These are phyloP conservation scores for Cryphonectria carpinicola DNA, from an alignment of 2,329 filamentous ascomycete genomes.

Conservation along the genomic window DNA sequence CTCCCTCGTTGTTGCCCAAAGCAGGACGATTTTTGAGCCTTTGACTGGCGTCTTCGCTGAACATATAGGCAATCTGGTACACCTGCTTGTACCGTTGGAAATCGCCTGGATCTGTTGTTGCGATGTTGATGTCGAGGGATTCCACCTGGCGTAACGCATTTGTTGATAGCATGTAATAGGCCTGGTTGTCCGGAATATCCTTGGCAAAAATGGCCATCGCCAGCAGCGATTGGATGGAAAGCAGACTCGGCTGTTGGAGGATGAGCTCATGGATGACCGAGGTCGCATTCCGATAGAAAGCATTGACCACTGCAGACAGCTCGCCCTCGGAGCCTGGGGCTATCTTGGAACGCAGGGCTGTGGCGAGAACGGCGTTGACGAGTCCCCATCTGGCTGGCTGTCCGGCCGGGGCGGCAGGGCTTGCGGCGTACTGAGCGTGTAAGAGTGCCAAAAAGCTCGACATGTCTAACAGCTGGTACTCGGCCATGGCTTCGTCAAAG, in stretches of 20 bases:
- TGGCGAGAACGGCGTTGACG: slow-evolving; percentile 30
- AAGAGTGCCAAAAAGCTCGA: slow-evolving; percentile 23
- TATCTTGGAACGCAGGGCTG: slow-evolving; percentile 28
- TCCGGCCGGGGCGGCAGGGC: slow-evolving; percentile 14
- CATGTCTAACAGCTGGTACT: slow-evolving; percentile 23
- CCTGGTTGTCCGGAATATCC: slow-evolving; percentile 19
- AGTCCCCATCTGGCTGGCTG: slow-evolving; percentile 30
- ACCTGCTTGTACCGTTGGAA: background rate
- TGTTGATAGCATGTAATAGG: slow-evolving; percentile 28
- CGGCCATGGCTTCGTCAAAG: slow-evolving; percentile 26
- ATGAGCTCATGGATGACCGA: slow-evolving; percentile 29
- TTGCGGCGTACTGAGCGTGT: slow-evolving; percentile 28
- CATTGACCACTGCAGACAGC: slow-evolving; percentile 21
- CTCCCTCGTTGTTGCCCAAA: background rate
- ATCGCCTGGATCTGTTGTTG: background rate
- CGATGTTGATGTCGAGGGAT: slow-evolving; percentile 6
- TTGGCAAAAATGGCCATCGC: slow-evolving; percentile 31
- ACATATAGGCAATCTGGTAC: background rate
- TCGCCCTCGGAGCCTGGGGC: slow-evolving; percentile 27
- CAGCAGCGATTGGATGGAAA: slow-evolving; percentile 30
- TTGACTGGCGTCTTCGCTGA: background rate
- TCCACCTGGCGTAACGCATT: slow-evolving; percentile 37
- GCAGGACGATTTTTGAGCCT: background rate
- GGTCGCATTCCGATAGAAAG: slow-evolving; percentile 30
- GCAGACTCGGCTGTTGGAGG: slow-evolving; percentile 24